phyloP scores from a whole-genome alignment of 208 protist genomes.

The Phytomonas sp. region DNA sequence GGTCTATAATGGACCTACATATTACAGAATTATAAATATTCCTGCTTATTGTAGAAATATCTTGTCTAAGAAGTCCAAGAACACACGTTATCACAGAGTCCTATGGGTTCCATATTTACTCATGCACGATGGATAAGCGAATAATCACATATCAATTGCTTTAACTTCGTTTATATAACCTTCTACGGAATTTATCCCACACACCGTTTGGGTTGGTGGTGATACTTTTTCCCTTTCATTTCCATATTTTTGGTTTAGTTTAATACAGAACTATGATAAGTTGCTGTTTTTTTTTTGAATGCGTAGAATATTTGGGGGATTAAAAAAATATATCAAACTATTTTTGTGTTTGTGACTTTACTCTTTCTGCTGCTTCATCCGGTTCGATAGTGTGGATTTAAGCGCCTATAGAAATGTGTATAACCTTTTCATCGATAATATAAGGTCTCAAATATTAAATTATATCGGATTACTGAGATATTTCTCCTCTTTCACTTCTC shows the following conservation, averaged over 20 bases:
- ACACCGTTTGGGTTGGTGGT: background rate
- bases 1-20: background rate
- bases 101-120: background rate
- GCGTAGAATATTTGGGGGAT: background rate
- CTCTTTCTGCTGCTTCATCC: background rate
- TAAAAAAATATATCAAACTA: background rate
- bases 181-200: background rate
- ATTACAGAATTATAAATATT: background rate
- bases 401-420: background rate
- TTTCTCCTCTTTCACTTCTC: background rate
- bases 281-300: background rate
- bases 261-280: background rate
- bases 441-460: background rate
- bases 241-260: background rate
- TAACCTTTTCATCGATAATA: background rate
- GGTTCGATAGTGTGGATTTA: background rate
- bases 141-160: background rate
- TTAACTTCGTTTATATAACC: background rate
- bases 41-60: background rate
- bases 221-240: background rate
- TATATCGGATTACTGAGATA: background rate
- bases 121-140: background rate
- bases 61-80: background rate
- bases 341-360: slow-evolving; percentile 11
- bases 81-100: background rate